Base-by-base conservation (phyloP, 768 basidiomycete species). In the Podaxis carcinomalis region DNA sequence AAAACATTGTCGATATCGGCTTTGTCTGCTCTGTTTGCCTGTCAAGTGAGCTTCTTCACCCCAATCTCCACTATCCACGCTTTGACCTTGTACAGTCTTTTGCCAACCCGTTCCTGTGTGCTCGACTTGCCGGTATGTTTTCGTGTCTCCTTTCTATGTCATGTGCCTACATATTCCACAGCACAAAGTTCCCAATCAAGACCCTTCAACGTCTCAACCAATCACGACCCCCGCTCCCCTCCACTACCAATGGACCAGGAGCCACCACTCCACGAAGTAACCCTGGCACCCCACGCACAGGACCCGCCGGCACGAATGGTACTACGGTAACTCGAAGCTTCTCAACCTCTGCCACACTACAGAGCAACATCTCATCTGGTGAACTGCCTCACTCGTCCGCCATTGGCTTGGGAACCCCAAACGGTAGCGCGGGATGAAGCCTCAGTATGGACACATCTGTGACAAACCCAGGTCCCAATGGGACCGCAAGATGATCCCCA, bases 21-120 rank as follows among this genome's bases (percentile, higher is more conserved):
- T 99, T 95, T 66, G 95, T 99, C 21, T 99, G 97, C 72, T 96
- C 94, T n/a, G 95, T 99, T 35, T 99, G 97, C 72, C 75, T 99
- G 32, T 96, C 94, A 27, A 98, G 95, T 97, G 66, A 60, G 92
- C 66, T 36, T 23, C 61, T 44, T 42, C 39, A 59, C 23, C 59
- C 63, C 42, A 65, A 32, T 35, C 5, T 51, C 54, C 37, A 47
- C 32, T 32, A 32, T 40, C 25, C 47, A 37, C 32, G 4, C 23
- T 59, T 35, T 54, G 40, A 55, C 21, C 32, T 46, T 23, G 23
- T 36, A 44, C 66, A 97, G 95, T 97, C 68, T 97, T 96, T 73
- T 97, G 95, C 68, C 86, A 92, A 66, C 95, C 95, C 2, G 84
- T 93, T 14, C 93, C 95, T 0, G 93, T 96, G 42, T 97, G 95